Evolutionary conservation across 208 protist species (phyloP).

Genomic region (Blastocrithidia nonstop): DNA sequence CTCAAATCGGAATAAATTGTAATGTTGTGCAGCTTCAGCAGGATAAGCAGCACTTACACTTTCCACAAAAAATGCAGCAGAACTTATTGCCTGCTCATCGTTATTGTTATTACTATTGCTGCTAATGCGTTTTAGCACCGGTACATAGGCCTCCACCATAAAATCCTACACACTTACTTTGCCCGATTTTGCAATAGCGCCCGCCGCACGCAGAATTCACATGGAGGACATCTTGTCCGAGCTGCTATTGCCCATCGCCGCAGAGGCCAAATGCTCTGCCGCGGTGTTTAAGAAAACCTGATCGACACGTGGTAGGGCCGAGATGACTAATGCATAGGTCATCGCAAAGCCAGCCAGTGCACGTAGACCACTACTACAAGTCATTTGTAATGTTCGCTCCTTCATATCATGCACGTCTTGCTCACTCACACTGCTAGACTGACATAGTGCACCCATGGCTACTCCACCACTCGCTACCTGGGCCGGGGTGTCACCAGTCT

Average conservation of each 20-base stretch:
- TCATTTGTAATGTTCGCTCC: slow-evolving; percentile 45
- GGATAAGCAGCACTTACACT: slow-evolving; percentile 34
- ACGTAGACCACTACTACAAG: slow-evolving; percentile 31
- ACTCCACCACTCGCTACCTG: slow-evolving; percentile 50
- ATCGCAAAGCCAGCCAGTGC: slow-evolving; percentile 63
- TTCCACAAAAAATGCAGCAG: slow-evolving; percentile 67
- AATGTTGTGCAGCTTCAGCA: neutral
- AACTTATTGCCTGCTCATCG: slow-evolving; percentile 72
- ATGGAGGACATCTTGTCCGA: slow-evolving; percentile 57
- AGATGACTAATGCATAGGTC: slow-evolving; percentile 50
- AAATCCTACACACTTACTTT: slow-evolving; percentile 19
- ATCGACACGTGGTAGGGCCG: slow-evolving; percentile 33
- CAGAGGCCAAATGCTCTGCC: slow-evolving; percentile 27
- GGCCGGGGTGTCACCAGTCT: slow-evolving; percentile 44
- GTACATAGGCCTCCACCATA: slow-evolving; percentile 38
- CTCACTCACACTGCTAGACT: slow-evolving; percentile 59
- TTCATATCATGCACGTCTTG: slow-evolving; percentile 46
- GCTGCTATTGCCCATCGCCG: slow-evolving; percentile 34
- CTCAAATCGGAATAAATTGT: slow-evolving; percentile 20
- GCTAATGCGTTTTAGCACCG: slow-evolving; percentile 49
- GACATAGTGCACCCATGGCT: slow-evolving; percentile 68
- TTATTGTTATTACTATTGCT: too few relatives aligned
- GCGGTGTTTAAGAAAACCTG: slow-evolving; percentile 46
- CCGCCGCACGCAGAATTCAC: slow-evolving; percentile 73
- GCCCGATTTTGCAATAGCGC: slow-evolving; percentile 43